Evolutionary conservation across 805 yeast species (phyloP).

Genomic region (Ogataea ramenticola): DNA sequence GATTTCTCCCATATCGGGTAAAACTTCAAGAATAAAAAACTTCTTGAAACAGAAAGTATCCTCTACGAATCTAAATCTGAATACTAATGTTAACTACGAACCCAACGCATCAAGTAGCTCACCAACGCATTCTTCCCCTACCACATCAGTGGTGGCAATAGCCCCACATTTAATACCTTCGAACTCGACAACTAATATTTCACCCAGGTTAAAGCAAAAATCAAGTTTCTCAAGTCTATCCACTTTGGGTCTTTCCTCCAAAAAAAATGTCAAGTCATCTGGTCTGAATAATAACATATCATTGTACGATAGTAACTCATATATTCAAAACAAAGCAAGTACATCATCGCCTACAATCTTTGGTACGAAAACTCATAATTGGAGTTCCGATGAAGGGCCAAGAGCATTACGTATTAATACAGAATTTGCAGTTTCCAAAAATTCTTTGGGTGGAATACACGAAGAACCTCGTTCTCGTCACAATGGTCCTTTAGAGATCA

Average conservation of each 20-base stretch:
- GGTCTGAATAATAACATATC: no score
- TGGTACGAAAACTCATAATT: constrained; percentile 25
- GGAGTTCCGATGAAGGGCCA: constrained; percentile 15
- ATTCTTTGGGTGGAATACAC: not conserved
- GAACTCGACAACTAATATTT: not conserved
- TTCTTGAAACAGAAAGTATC: constrained; percentile 20
- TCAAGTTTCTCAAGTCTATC: constrained; percentile 8
- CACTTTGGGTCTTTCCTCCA: not conserved
- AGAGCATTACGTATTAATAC: not conserved
- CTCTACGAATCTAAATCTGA: constrained; percentile 6
- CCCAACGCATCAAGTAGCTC: not conserved
- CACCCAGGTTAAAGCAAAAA: constrained; percentile 7
- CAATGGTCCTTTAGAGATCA: not conserved
- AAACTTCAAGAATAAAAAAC: constrained; percentile 16
- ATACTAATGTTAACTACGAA: not conserved
- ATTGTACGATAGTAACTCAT: not conserved
- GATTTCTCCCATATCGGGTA: not conserved
- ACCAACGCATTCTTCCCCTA: not conserved
- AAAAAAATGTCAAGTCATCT: not conserved
- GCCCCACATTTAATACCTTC: not conserved
- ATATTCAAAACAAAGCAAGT: not conserved
- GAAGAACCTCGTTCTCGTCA: not conserved
- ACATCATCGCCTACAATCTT: constrained; percentile 18
- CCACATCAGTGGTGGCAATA: not conserved
- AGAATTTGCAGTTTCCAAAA: not conserved